phyloP scores from a whole-genome alignment of 345 rosid genomes.

The Gossypium bickii region DNA sequence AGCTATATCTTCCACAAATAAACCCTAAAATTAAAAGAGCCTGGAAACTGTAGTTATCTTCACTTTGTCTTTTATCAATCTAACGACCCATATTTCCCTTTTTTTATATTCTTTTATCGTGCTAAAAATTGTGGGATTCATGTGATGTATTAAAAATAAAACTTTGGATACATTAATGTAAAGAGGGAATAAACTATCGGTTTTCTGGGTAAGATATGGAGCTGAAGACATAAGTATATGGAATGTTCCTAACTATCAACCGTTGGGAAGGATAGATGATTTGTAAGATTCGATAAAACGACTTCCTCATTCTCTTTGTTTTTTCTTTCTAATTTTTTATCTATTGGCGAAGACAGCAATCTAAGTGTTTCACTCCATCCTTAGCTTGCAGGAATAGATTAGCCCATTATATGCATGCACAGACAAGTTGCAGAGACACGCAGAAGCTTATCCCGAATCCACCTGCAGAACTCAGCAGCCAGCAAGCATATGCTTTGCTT shows the following conservation, averaged over 20 bases:
- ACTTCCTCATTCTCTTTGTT: constrained; percentile 23
- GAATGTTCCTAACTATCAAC: constrained; percentile 10
- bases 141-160: neutral
- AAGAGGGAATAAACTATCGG: neutral
- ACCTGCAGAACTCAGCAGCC: constrained; percentile 12
- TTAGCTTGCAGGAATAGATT: constrained; percentile 19
- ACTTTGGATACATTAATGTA: neutral
- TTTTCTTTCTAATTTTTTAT: neutral
- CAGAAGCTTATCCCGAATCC: constrained; percentile 23
- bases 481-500: neutral
- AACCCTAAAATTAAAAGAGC: neutral
- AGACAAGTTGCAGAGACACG: constrained; percentile 25
- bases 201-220: neutral
- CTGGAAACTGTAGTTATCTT: too few species aligned
- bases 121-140: neutral
- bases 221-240: neutral
- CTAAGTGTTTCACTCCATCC: constrained; percentile 18
- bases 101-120: neutral
- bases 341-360: constrained; percentile 12
- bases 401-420: constrained; percentile 35
- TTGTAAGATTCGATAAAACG: constrained; percentile 17
- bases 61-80: neutral
- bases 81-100: neutral
- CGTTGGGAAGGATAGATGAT: constrained; percentile 8
- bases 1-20: neutral